A percentile compares a stretch with the other conserved stretches of the same genome.
Conservation (phyloP, 1,284 basidiomycete genomes). For the Gymnopus androsaceus region DNA sequence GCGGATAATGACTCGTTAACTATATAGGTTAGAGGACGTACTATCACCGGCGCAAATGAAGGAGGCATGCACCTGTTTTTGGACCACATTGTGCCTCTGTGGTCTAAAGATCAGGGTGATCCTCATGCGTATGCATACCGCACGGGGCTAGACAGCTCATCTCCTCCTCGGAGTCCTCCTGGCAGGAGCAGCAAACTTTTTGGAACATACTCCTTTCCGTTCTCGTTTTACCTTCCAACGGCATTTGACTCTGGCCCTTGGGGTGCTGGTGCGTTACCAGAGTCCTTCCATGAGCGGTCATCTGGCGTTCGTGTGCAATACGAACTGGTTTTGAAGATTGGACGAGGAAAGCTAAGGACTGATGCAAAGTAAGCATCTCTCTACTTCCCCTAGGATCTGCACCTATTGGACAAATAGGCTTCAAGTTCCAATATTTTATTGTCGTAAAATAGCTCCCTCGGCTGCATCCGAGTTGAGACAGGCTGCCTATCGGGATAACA, state of each 20-base stretch:
- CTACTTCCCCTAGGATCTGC: not conserved
- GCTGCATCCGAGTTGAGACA: slow-evolving; percentile 3
- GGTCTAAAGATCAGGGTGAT: slow-evolving; percentile 8
- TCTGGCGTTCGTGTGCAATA: slow-evolving; percentile 10
- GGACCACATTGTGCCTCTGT: not conserved
- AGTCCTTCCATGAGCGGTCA: slow-evolving; percentile 6
- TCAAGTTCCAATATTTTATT: not conserved
- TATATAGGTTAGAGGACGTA: slow-evolving; percentile 4
- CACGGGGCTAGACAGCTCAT: not conserved
- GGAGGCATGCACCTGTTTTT: slow-evolving; percentile 7
- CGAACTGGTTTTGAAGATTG: slow-evolving; percentile 6
- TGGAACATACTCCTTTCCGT: not conserved
- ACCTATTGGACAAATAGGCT: not conserved
- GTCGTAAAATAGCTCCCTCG: not conserved
- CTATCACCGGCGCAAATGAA: slow-evolving; percentile 11
- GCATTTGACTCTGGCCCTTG: not conserved
- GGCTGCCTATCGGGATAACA: slow-evolving; percentile 8
- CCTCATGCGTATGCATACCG: not conserved
- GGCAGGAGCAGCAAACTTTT: not conserved
- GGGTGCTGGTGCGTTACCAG: not conserved
- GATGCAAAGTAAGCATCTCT: slow-evolving; percentile 4
- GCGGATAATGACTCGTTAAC: not conserved
- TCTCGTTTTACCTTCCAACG: slow-evolving; percentile 5
- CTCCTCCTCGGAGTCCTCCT: not conserved
- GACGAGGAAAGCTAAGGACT: slow-evolving; percentile 4